These are phyloP conservation scores for Phytopythium aichiense DNA, from an alignment of 352 stramenopile species.

Conservation along the genomic window DNA sequence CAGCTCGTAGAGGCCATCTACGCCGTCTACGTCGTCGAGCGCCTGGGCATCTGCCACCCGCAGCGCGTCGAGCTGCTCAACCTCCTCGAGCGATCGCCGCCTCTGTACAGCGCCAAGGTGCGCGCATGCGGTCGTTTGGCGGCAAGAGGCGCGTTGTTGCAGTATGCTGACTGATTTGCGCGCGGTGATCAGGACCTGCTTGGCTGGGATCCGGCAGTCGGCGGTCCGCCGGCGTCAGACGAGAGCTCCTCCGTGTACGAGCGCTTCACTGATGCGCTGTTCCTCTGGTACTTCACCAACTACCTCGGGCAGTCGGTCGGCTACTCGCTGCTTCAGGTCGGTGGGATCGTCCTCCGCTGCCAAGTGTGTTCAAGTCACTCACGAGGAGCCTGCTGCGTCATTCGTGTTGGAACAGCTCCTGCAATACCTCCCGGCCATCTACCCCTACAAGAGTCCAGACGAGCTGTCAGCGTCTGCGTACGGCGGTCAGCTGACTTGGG, in stretches of 20 bases:
- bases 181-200: constrained; percentile 57
- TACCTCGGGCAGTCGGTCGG: constrained; percentile 55
- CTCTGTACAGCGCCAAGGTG: constrained; percentile 48
- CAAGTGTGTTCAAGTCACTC: background rate
- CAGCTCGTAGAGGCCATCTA: constrained; percentile 53
- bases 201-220: constrained; percentile 71
- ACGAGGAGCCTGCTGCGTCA: constrained; percentile 3
- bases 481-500: constrained; percentile 74
- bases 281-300: constrained; percentile 66
- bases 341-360: background rate
- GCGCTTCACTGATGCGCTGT: constrained; percentile 57
- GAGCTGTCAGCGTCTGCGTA: constrained; percentile 71
- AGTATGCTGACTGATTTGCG: background rate
- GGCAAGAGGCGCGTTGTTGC: background rate
- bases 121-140: background rate
- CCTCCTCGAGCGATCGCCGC: constrained; percentile 47
- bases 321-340: constrained; percentile 60
- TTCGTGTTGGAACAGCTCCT: constrained; percentile 39
- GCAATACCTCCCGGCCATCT: constrained; percentile 67
- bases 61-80: constrained; percentile 62
- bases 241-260: constrained; percentile 43
- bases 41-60: constrained; percentile 57
- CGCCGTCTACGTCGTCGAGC: constrained; percentile 71
- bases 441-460: constrained; percentile 75
- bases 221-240: constrained; percentile 25